These are phyloP conservation scores for Yamadazyma atlantica DNA, from an alignment of 1,139 yeast species.

Conservation along the genomic window DNA sequence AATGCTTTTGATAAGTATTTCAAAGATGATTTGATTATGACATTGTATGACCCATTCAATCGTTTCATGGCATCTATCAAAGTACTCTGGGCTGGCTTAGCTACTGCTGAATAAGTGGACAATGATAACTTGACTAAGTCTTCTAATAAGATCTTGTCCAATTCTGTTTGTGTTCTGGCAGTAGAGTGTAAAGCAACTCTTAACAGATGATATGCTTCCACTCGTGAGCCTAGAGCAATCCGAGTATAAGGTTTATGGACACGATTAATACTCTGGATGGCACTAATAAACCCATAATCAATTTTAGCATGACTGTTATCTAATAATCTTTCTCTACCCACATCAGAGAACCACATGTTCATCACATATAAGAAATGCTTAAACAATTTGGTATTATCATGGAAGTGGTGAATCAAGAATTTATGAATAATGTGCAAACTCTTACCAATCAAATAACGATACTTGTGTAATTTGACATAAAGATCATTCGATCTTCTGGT, in stretches of 20 bases:
- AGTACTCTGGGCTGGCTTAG: constrained; percentile 70
- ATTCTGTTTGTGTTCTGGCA: constrained; percentile 64
- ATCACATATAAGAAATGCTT: constrained; percentile 65
- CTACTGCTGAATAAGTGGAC: constrained; percentile 70
- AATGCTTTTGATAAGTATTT: constrained; percentile 53
- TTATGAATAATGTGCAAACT: constrained; percentile 60
- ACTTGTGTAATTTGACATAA: constrained; percentile 61
- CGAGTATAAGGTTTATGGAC: constrained; percentile 76
- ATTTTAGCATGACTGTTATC: constrained; percentile 50
- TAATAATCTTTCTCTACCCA: constrained; percentile 71
- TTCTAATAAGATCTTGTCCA: constrained; percentile 63
- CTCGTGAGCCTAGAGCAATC: constrained; percentile 70
- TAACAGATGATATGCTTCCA: constrained; percentile 76
- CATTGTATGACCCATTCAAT: constrained; percentile 64
- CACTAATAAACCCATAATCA: constrained; percentile 34
- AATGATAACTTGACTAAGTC: constrained; percentile 71
- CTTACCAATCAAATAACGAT: constrained; percentile 64
- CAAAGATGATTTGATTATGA: constrained; percentile 50
- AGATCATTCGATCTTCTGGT: constrained; percentile 48
- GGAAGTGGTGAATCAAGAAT: constrained; percentile 50
- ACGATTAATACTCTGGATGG: constrained; percentile 42
- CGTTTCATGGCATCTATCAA: constrained; percentile 73
- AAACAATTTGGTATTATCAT: constrained; percentile 69
- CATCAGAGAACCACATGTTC: constrained; percentile 82
- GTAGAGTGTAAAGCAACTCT: constrained; percentile 76